Evolutionary conservation across 163 green algal genomes (phyloP), one percentile per base, ranked within the genome.

Genomic region (Volvox carteri): DNA sequence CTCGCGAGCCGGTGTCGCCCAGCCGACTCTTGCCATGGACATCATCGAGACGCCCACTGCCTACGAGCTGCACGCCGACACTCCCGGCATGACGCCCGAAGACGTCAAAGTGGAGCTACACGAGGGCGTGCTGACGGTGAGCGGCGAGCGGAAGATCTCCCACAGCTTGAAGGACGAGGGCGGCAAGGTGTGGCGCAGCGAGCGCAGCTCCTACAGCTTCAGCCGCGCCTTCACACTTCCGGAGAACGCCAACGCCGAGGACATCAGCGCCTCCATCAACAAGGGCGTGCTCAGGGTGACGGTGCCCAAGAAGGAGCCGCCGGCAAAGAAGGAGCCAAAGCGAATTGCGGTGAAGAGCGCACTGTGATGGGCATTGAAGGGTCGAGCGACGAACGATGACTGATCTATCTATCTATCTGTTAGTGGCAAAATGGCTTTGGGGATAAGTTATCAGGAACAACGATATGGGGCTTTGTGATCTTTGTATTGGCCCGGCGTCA

Each of bases 221-320:
- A 78, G 16, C 19, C 87, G 90, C 77, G 84, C 70, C 81, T 90
- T 93, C 78, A 85, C 84, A 18, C 83, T 93, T 56, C 90, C 90
- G 9, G 84, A 93, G 28, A 91, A 91, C 50, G 54, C 89, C 28
- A 87, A 91, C 33, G 70, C 90, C 28, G 87, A 92, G 1, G 72
- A n/a, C 2, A 88, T 93, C 60, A 73, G 1, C n/a, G 90, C 90
- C 30, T 67, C 28, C 58, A 78, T 93, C 77, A 84, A 90, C 72
- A 90, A 92, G 30, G 90, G 90, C 54, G 83, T 93, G 67, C 86
- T 93, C 23, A 83, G 33, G n/a, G 90, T 93, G 46, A 90, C 28
- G 0, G 76, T 93, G 54, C 86, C 90, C 35, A 93, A 93, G 86
- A 78, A 58, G 80, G 80, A 87, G 16, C 35, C 67, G 35, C 67